Base-by-base conservation (phyloP, 73 alveolate species). In the Paramecium tetraurelia region DNA sequence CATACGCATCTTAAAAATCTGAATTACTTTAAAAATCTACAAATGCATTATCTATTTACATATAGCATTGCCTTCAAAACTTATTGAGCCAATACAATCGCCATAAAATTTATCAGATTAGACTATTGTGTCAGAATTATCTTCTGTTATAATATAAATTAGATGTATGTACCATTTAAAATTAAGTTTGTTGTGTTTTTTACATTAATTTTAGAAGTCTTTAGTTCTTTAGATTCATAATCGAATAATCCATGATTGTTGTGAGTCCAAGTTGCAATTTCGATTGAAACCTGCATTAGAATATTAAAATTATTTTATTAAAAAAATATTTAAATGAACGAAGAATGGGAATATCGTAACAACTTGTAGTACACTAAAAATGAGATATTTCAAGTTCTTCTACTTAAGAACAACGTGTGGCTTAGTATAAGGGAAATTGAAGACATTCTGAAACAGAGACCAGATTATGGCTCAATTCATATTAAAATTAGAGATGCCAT, bases 1-100 rank as follows among this genome's bases (percentile, higher is more conserved):
- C 57, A 72, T 36, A 72, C 0, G 86, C 86, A 36, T 72, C 86
- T 72, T 40, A 33, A 72, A 36, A 36, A 9, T 72, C 46, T 36
- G 53, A 63, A 38, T 72, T 72, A 72, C 86, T 72, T 36, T 36
- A 36, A 72, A 35, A 72, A 38, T 72, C 86, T 72, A 35, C 16
- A 63, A 10, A 63, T 63, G 20, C 11, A 31, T 63, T 14, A 63
- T 63, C 21, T 53, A 63, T 63, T 63, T 63, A 63, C 84, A 63
- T 63, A 63, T 63, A 33, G 22, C 2, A 63, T 63, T 33, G 12
- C 24, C 84, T n/a, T 63, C 84, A 63, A 63, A 63, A 63, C 46
- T 27, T 27, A 63, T 27, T 27, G 44, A 63, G 4, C 84, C 84
- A 12, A 63, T 63, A 11, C 84, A 33, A 63, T 27, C 46, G 0